Evolutionary conservation across 2,329 filamentous ascomycete genomes (phyloP).

Genomic region (Aspergillus carbonarius): DNA sequence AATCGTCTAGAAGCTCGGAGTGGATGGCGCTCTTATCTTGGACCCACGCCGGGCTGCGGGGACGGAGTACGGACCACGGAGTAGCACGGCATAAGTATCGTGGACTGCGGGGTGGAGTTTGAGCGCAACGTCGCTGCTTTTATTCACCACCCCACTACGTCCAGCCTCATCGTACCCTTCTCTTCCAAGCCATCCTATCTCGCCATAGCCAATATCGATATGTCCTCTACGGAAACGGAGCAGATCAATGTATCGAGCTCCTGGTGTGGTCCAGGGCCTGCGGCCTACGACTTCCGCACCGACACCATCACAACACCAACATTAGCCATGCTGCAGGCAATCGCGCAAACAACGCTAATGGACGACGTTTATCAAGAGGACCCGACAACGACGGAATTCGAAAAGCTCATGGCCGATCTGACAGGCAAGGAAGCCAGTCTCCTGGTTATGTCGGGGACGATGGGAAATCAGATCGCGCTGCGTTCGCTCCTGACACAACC

Average conservation of each 20-base stretch:
- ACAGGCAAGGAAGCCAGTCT: constrained; percentile 18
- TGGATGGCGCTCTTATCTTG: too few relatives aligned
- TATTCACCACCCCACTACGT: too few relatives aligned
- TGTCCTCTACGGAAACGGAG: too few relatives aligned
- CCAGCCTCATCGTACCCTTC: too few relatives aligned
- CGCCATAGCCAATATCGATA: too few relatives aligned
- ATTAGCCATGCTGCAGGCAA: constrained; percentile 19
- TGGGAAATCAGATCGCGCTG: constrained; percentile 24
- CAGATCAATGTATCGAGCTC: background rate
- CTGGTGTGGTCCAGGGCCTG: background rate
- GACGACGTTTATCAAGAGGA: constrained; percentile 24
- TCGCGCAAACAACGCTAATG: constrained; percentile 15
- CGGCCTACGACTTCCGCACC: background rate
- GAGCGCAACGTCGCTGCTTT: too few relatives aligned
- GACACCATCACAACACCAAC: constrained; percentile 13
- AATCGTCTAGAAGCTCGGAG: too few relatives aligned
- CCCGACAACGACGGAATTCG: constrained; percentile 15
- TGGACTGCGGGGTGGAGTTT: too few relatives aligned
- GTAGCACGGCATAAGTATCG: too few relatives aligned
- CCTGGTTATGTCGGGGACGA: constrained; percentile 24
- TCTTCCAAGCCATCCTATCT: too few relatives aligned
- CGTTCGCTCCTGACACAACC: constrained; percentile 13
- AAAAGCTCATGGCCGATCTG: constrained; percentile 17
- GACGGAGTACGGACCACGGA: too few relatives aligned
- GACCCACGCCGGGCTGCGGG: too few relatives aligned